Base-by-base conservation (phyloP, 495 filamentous ascomycete species). In the Aspergillus egyptiacus region DNA sequence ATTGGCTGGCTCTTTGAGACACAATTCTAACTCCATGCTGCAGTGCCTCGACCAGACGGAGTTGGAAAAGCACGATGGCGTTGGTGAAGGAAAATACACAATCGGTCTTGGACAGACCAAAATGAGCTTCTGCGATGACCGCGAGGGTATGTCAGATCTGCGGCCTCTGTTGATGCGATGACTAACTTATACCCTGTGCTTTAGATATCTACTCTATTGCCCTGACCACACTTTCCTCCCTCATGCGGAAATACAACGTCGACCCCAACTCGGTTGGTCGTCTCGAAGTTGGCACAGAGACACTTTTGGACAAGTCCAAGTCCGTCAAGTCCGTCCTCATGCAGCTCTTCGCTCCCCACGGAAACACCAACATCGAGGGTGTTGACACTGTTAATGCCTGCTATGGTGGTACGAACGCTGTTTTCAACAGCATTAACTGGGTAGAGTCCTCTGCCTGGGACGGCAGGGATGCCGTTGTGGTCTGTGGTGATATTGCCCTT, bases 71-170 rank as follows among this genome's bases (percentile, higher is more conserved):
- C 91, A 95, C 77, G 93, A 98, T 83, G 93, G 91, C 68, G 94
- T 96, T 56, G 82, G 81, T 60, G 66, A 80, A 39, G 93, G 93
- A 54, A 98, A 98, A 70, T 98, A 98, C 79, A 98, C 93, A 56
- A 98, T 98, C 72, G 93, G 93, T 75, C 86, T 98, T 42, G 93
- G 93, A 59, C 93, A 97, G 83, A 97, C 91, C 56, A 96, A 93
- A 74, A 98, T 98, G 93, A 91, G 86, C 80, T 98, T 98, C 78
- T 97, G 94, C 67, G 93, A 98, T 77, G 93, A 98, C 70, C 81
- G 90, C 61, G 93, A 98, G 79, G 91, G 91, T 95, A 72, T 72
- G 76, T 72, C n/a, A 11, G 10, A 19, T 43, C 27, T 22, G n/a
- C n/a, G 19, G 13, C 1, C 13, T 28, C 40, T 17, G 22, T 36